These are phyloP conservation scores for Ascosphaera apis DNA, from an alignment of 2,329 filamentous ascomycete genomes.

Conservation along the genomic window DNA sequence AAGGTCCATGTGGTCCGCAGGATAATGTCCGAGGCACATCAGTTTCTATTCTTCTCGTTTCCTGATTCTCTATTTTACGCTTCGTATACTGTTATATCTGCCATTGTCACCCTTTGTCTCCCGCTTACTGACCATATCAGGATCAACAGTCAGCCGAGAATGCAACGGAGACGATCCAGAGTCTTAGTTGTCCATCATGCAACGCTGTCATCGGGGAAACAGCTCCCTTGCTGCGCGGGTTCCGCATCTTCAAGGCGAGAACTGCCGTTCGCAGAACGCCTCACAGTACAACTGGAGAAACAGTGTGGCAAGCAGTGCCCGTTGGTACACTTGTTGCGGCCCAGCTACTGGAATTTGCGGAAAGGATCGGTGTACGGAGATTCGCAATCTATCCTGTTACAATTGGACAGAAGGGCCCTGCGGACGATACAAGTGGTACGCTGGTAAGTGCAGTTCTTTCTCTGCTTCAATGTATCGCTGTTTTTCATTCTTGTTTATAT, in stretches of 20 bases:
- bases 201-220: constrained; percentile 17
- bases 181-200: constrained; percentile 8
- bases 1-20: constrained; percentile 5
- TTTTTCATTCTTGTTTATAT: neutral
- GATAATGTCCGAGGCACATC: constrained; percentile 9
- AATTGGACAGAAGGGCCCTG: constrained; percentile 1
- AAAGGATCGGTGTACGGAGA: constrained; percentile 31
- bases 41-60: too few species aligned
- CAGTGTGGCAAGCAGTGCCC: constrained; percentile 4
- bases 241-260: constrained; percentile 28
- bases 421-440: constrained; percentile 10
- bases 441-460: constrained; percentile 12
- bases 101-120: too few species aligned
- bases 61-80: too few species aligned
- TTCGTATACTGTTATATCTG: too few species aligned
- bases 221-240: constrained; percentile 8
- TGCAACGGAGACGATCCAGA: too few species aligned
- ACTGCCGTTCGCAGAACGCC: constrained; percentile 14
- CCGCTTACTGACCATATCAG: too few species aligned
- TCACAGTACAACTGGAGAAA: neutral
- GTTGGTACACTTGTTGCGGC: constrained; percentile 25
- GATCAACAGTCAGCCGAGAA: too few species aligned
- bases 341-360: constrained; percentile 31
- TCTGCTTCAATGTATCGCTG: neutral
- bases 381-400: constrained; percentile 26